phyloP scores from a whole-genome alignment of 805 yeast species.

The Ascoidea rubescens region DNA sequence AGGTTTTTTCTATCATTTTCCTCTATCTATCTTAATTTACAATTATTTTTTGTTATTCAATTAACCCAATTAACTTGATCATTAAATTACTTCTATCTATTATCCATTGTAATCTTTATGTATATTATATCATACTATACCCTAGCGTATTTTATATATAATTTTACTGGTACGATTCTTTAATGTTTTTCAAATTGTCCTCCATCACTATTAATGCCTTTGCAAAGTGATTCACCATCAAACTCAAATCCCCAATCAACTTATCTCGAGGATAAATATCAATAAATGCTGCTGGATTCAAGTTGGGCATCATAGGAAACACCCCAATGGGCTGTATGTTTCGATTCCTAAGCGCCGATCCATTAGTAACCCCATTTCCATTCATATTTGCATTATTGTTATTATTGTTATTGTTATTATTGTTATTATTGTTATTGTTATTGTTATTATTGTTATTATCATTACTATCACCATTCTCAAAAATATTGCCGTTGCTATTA shows the following conservation, averaged over 20 bases:
- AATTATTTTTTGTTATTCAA: no score
- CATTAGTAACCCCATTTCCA: background rate
- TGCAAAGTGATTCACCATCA: constrained; percentile 17
- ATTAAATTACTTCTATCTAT: background rate
- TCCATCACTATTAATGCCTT: constrained; percentile 11
- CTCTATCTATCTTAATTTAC: background rate
- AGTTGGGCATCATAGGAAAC: constrained; percentile 18
- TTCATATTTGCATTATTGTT: background rate
- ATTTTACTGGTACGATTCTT: background rate
- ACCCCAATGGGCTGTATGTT: background rate
- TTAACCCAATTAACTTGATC: no score
- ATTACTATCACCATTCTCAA: background rate
- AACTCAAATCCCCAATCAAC: constrained; percentile 18
- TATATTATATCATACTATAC: no score
- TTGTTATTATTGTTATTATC: background rate
- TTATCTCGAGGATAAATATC: constrained; percentile 22
- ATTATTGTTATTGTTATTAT: constrained; percentile 1
- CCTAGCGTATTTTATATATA: no score
- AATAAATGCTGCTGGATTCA: constrained; percentile 20
- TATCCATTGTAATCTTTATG: no score
- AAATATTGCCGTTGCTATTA: background rate
- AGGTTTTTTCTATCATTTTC: background rate
- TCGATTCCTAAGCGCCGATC: background rate
- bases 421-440: constrained; percentile 1
- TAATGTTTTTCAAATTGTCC: constrained; percentile 6